phyloP scores from a whole-genome alignment of 768 basidiomycete genomes.

The Phanerodontia chrysosporium region DNA sequence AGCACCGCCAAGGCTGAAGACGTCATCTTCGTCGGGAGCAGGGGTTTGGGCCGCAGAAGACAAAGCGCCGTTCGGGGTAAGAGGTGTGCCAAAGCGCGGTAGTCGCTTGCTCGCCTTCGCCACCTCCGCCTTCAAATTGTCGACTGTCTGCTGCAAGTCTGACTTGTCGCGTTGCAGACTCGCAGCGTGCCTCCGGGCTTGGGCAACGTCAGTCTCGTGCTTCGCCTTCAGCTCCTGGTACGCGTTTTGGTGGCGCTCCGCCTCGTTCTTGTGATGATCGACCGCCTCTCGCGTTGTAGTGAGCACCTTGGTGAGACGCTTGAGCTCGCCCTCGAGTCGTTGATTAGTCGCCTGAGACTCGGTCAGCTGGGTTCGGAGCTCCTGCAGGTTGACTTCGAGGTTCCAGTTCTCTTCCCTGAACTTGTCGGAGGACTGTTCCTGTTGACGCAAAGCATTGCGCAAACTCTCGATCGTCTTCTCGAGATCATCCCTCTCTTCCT shows the following conservation, averaged over 20 bases:
- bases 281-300: slow-evolving; percentile 66
- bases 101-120: slow-evolving; percentile 59
- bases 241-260: slow-evolving; percentile 59
- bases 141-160: slow-evolving; percentile 80
- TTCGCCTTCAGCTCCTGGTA: slow-evolving; percentile 79
- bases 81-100: slow-evolving; percentile 65
- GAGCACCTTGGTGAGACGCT: slow-evolving; percentile 74
- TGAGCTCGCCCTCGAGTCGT: slow-evolving; percentile 78
- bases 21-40: slow-evolving; percentile 53
- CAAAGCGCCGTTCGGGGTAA: slow-evolving; percentile 55
- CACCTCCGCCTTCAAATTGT: slow-evolving; percentile 69
- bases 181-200: slow-evolving; percentile 83
- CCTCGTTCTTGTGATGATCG: slow-evolving; percentile 86
- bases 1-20: slow-evolving; percentile 61
- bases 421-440: slow-evolving; percentile 78
- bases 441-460: slow-evolving; percentile 65
- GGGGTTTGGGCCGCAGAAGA: slow-evolving; percentile 44
- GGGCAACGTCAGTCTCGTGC: slow-evolving; percentile 93
- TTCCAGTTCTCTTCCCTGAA: slow-evolving; percentile 99
- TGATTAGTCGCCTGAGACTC: slow-evolving; percentile 62
- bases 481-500: slow-evolving; percentile 88
- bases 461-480: slow-evolving; percentile 76
- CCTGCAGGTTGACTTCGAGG: slow-evolving; percentile 89
- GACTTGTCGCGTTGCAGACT: slow-evolving; percentile 88
- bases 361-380: slow-evolving; percentile 65